Evolutionary conservation across 331 rosid species (phyloP).

Genomic region (Malus hybrid): DNA sequence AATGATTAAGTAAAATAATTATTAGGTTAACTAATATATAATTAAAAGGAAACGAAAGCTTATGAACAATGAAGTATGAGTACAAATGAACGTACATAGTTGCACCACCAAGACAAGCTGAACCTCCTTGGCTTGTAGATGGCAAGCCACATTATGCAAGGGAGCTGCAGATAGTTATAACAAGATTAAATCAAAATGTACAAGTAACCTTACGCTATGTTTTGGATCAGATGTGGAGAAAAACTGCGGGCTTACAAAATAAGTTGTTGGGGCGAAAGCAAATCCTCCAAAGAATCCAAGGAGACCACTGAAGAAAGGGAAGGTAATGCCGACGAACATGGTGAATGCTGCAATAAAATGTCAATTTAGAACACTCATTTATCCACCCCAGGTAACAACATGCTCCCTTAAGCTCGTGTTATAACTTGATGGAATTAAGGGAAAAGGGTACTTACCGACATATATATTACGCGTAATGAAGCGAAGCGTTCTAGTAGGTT

Average conservation of each 20-base stretch:
- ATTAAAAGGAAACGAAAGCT: constrained; percentile 1
- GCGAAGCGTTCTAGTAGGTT: constrained; percentile 48
- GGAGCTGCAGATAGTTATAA: constrained; percentile 51
- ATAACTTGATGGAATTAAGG: not conserved
- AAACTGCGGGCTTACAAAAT: constrained; percentile 48
- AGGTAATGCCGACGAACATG: constrained; percentile 72
- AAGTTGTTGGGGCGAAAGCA: constrained; percentile 91
- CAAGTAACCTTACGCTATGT: not conserved
- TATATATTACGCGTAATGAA: constrained; percentile 54
- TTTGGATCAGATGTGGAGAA: not conserved
- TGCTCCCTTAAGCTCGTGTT: not conserved
- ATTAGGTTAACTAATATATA: not conserved
- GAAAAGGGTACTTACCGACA: constrained; percentile 56
- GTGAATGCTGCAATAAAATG: constrained; percentile 48
- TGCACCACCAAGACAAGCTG: constrained; percentile 75
- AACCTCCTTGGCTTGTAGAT: constrained; percentile 70
- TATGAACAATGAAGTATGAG: not conserved
- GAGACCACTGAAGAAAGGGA: constrained; percentile 85
- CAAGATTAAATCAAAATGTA: not conserved
- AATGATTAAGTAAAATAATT: not conserved
- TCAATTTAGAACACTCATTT: not conserved
- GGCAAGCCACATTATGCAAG: constrained; percentile 82
- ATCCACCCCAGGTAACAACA: not conserved
- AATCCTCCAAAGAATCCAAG: constrained; percentile 88
- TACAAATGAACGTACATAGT: constrained; percentile 48